A percentile compares a stretch with the other conserved stretches of the same genome.
phyloP scores from a whole-genome alignment of 495 filamentous ascomycete genomes.

The Parachaetomium inaequale region DNA sequence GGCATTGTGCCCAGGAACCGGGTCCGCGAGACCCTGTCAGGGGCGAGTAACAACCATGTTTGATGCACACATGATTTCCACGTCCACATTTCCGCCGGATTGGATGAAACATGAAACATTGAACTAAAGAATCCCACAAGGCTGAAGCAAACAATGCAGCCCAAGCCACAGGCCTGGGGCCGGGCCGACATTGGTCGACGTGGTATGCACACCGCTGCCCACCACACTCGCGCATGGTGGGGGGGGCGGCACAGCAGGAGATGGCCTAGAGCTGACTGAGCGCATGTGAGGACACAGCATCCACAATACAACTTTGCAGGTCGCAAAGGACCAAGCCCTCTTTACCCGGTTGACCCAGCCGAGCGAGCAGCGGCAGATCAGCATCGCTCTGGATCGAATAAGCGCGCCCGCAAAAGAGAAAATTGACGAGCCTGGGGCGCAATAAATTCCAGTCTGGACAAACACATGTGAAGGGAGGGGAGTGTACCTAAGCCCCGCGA shows the following conservation, averaged over 20 bases:
- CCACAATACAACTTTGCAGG: background rate
- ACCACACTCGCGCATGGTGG: background rate
- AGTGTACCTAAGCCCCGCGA: conserved; percentile 3
- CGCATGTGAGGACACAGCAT: background rate
- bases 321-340: background rate
- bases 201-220: too few species aligned
- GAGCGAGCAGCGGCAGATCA: background rate
- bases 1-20: background rate
- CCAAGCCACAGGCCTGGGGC: background rate
- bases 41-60: conserved; percentile 1
- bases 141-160: conserved; percentile 2
- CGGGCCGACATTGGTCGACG: background rate
- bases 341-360: conserved; percentile 6
- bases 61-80: background rate
- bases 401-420: background rate
- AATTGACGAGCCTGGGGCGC: background rate
- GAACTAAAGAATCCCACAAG: background rate
- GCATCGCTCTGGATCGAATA: background rate
- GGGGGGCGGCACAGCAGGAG: conserved; percentile 2
- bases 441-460: background rate
- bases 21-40: background rate
- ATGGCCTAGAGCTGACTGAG: background rate
- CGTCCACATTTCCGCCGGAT: background rate
- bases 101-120: conserved; percentile 1
- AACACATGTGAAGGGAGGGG: background rate